phyloP scores from a whole-genome alignment of 2,329 filamentous ascomycete genomes.

The Fusarium robinianum region DNA sequence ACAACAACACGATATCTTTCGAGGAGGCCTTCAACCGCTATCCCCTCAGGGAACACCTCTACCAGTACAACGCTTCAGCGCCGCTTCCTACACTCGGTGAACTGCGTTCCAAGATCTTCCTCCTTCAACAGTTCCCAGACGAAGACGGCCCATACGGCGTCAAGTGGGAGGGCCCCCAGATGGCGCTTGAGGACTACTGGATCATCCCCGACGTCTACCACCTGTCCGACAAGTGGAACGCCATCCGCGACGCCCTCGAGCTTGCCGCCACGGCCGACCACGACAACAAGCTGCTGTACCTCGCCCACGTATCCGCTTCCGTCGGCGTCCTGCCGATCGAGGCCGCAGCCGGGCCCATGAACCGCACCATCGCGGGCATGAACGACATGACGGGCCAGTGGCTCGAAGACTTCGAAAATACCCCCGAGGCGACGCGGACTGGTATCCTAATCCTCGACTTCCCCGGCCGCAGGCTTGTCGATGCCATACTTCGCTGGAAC shows the following conservation, averaged over 20 bases:
- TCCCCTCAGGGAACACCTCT: conserved; percentile 44
- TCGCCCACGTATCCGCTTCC: conserved; percentile 54
- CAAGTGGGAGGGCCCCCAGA: conserved; percentile 50
- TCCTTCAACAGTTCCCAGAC: conserved; percentile 53
- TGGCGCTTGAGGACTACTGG: conserved; percentile 54
- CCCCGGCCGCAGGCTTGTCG: conserved; percentile 49
- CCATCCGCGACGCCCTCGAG: conserved; percentile 48
- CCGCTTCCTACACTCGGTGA: conserved; percentile 51
- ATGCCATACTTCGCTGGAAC: conserved; percentile 50
- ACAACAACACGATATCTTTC: conserved; percentile 46
- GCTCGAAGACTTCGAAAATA: conserved; percentile 41
- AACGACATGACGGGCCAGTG: conserved; percentile 55
- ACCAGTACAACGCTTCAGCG: conserved; percentile 37
- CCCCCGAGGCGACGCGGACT: conserved; percentile 39
- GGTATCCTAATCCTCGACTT: conserved; percentile 57
- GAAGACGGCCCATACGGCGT: conserved; percentile 46
- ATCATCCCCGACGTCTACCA: conserved; percentile 48
- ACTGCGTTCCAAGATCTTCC: conserved; percentile 51
- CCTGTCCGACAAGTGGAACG: conserved; percentile 53
- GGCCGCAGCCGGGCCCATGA: conserved; percentile 52
- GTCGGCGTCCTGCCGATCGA: conserved; percentile 55
- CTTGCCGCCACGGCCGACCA: conserved; percentile 41
- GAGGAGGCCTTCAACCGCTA: conserved; percentile 52
- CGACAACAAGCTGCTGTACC: conserved; percentile 47
- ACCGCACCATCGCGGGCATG: conserved; percentile 50